Evolutionary conservation across 768 basidiomycete genomes (phyloP), one percentile per base, ranked within the genome.

Genomic region (Neoboletus subvelutipes): DNA sequence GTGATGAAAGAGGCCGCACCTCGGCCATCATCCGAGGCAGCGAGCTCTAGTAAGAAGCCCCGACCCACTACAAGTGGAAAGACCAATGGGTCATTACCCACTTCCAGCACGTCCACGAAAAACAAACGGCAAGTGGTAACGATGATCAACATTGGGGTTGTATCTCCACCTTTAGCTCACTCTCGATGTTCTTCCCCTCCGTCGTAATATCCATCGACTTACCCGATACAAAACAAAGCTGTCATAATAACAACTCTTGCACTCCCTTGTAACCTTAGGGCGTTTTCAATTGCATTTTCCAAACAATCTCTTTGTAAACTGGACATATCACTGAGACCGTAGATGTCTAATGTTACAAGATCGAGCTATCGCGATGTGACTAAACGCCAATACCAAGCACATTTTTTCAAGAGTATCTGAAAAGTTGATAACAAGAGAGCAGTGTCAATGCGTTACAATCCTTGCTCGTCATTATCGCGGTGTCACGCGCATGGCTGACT

Each of bases 1-100:
- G 91, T 92, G 59, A 88, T 88, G 82, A 92, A 92, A 72, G 90
- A 90, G 68, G 81, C 83, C 45, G 81, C 83, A 34, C 84, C 85
- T n/a, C 75, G 83, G 57, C 73, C 81, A n/a, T 76, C 78, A 50
- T 74, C 80, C 24, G 86, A 86, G 52, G 64, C 59, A 42, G 62
- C 71, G 29, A 78, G 65, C 57, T 71, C 78, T 6, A 63, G 73
- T 59, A 88, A 87, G 76, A 88, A 87, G 71, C 80, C 83, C 45
- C 80, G 86, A 59, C 72, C 79, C 41, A 80, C 74, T 57, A 75
- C 73, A 42, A 67, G 64, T 54, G 75, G 70, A 41, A 87, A 84
- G 72, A 74, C 80, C 29, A 85, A 85, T 61, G 82, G 82, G 54
- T 73, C 80, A 39, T 58, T 73, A 54, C 72, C 82, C 52, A 66